Evolutionary conservation across 305 asterid genomes (phyloP).

Genomic region (Stenogyne calaminthoides): DNA sequence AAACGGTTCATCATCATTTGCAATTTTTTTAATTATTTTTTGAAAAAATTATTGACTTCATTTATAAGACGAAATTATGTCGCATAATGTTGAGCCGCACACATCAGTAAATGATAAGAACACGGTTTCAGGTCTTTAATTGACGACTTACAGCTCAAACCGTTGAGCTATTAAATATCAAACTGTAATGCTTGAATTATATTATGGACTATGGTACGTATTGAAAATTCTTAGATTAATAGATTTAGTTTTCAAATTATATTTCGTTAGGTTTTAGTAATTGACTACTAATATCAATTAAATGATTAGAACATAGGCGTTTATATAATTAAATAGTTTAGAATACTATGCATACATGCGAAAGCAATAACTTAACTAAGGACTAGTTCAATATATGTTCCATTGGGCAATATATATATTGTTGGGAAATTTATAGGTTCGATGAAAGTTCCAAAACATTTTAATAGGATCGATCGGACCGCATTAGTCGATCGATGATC

Average conservation of each 20-base stretch:
- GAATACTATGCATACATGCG: too few species aligned
- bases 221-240: neutral
- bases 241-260: neutral
- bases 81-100: conserved; percentile 12
- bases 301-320: too few species aligned
- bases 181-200: neutral
- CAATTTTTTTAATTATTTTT: neutral
- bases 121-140: conserved; percentile 25
- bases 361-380: too few species aligned
- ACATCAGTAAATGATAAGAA: neutral
- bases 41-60: neutral
- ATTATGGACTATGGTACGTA: neutral
- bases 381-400: too few species aligned
- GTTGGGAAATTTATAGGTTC: too few species aligned
- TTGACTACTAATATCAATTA: neutral
- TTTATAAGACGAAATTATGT: conserved; percentile 6
- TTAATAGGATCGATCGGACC: too few species aligned
- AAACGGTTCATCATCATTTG: conserved; percentile 29
- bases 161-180: conserved; percentile 18
- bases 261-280: neutral
- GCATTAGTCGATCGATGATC: too few species aligned
- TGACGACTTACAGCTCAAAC: neutral
- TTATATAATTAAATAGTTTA: too few species aligned
- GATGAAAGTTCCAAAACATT: too few species aligned
- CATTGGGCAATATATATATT: too few species aligned